These are phyloP conservation scores for Babesia divergens DNA, from an alignment of 169 alveolate genomes.

Conservation along the genomic window DNA sequence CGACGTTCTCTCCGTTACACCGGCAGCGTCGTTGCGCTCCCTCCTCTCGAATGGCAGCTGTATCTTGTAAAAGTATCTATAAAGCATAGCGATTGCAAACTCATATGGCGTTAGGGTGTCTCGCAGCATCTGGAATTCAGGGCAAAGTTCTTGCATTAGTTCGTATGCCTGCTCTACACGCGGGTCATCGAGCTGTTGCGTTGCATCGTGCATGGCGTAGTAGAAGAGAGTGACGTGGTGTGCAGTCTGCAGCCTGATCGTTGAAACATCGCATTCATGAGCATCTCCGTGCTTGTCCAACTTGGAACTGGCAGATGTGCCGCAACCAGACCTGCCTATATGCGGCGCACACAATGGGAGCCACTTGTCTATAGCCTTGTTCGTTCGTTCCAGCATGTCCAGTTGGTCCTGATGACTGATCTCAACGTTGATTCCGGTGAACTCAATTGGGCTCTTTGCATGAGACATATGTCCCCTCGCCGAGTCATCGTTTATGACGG, in stretches of 20 bases:
- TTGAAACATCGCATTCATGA: slow-evolving; percentile 2
- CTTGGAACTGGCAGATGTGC: not conserved
- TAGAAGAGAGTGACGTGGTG: slow-evolving; percentile 56
- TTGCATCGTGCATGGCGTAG: slow-evolving; percentile 5
- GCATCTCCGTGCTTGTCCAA: not conserved
- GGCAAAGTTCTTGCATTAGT: slow-evolving; percentile 7
- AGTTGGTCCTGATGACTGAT: slow-evolving; percentile 16
- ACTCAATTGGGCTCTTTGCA: not conserved
- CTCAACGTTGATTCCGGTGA: slow-evolving; percentile 12
- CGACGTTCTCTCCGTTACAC: not conserved
- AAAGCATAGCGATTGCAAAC: slow-evolving; percentile 41
- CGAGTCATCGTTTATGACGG: not conserved
- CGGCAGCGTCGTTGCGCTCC: not conserved
- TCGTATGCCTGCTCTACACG: slow-evolving; percentile 13
- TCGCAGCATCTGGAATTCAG: slow-evolving; percentile 12
- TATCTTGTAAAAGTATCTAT: slow-evolving; percentile 38
- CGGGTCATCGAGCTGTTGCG: not conserved
- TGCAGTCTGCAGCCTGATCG: slow-evolving; percentile 25
- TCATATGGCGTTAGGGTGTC: slow-evolving; percentile 50
- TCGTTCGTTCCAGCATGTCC: not conserved
- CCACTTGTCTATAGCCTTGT: slow-evolving; percentile 28
- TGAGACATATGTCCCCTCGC: not conserved
- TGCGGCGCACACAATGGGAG: slow-evolving; percentile 21
- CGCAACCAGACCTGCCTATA: not conserved
- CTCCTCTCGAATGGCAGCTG: slow-evolving; percentile 25